Evolutionary conservation across 306 rosid species (phyloP).

Genomic region (Acacia confusa): DNA sequence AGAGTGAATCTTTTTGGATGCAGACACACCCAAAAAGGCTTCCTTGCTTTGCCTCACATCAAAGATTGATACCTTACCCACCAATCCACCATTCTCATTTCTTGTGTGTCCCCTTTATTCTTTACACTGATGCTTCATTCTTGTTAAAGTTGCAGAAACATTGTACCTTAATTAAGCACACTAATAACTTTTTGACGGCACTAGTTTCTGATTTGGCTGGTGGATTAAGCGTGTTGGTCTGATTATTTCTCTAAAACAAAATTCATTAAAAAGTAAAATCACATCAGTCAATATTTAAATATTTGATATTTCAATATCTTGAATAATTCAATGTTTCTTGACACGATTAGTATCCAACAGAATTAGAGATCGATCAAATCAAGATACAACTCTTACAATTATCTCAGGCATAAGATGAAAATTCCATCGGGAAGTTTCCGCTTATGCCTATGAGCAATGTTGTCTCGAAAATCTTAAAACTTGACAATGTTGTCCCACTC

Average conservation of each 20-base stretch:
- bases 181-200: not conserved
- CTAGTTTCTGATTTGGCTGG: not conserved
- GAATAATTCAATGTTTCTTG: not conserved
- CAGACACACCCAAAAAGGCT: conserved; percentile 31
- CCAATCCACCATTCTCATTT: not conserved
- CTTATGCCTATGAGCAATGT: no score
- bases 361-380: not conserved
- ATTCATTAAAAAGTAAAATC: not conserved
- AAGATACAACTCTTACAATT: no score
- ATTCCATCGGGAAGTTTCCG: no score
- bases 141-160: not conserved
- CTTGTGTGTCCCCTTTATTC: conserved; percentile 11
- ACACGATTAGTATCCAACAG: not conserved
- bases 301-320: not conserved
- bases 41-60: conserved; percentile 28
- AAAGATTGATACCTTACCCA: conserved; percentile 38
- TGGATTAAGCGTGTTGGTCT: not conserved
- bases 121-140: conserved; percentile 16
- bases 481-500: no score
- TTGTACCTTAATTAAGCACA: not conserved
- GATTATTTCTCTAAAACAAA: not conserved
- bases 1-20: conserved; percentile 30
- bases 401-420: no score
- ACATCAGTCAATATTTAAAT: not conserved
- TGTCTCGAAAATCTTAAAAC: no score